These are phyloP conservation scores for Phanerochaete sordida DNA, from an alignment of 768 basidiomycete genomes.

Conservation along the genomic window DNA sequence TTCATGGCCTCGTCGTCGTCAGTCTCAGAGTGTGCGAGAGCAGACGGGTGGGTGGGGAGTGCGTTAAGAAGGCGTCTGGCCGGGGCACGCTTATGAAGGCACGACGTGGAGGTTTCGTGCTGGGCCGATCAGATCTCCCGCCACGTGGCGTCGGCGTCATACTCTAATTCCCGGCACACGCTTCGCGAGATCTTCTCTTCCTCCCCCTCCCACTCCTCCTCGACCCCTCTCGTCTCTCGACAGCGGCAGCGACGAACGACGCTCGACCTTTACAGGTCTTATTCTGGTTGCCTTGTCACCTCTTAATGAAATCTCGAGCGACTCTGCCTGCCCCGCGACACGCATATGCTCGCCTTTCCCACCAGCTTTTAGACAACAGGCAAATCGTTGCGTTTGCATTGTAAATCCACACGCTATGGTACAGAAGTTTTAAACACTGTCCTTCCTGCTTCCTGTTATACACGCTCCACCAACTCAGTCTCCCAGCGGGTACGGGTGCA, in stretches of 20 bases:
- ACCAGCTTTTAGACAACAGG: background rate
- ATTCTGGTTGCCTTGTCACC: too few relatives aligned
- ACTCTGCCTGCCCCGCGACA: too few relatives aligned
- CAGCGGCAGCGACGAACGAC: background rate
- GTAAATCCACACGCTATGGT: background rate
- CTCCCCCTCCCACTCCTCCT: background rate
- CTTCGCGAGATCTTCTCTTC: background rate
- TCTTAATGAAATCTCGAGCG: too few relatives aligned
- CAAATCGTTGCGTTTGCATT: background rate
- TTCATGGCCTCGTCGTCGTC: slow-evolving; percentile 41
- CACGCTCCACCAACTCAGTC: slow-evolving; percentile 1
- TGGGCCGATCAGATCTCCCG: background rate
- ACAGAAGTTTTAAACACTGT: background rate
- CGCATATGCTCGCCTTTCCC: background rate
- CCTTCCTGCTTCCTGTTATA: background rate
- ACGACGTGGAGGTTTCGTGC: slow-evolving; percentile 10
- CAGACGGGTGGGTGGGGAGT: background rate
- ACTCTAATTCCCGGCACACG: background rate
- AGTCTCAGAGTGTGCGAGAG: background rate
- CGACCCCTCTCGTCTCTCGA: too few relatives aligned
- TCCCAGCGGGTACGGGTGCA: slow-evolving; percentile 20
- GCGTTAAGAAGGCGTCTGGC: background rate
- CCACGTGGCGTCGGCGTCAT: background rate
- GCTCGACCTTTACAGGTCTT: too few relatives aligned
- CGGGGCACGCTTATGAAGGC: slow-evolving; percentile 8